Percentiles rank a stretch among this genome's conserved stretches.
Evolutionary conservation across 441 rosid genomes (phyloP).

Genomic region (Gossypium aridum): DNA sequence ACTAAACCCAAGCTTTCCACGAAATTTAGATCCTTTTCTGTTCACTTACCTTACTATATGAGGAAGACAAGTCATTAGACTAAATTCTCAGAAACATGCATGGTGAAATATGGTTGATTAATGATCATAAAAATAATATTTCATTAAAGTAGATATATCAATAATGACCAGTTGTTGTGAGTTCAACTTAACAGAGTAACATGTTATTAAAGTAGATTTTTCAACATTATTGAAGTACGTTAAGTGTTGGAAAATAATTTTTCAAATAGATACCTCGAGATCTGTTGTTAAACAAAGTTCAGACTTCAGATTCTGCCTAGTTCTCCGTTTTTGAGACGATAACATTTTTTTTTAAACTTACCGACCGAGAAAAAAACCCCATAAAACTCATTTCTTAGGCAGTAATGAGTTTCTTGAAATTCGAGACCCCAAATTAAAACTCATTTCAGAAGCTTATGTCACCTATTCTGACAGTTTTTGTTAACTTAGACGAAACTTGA

Average conservation of each 20-base stretch:
- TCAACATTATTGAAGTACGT: not conserved
- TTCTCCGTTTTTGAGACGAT: not conserved
- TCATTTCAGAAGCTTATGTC: slow-evolving; percentile 8
- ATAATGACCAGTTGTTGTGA: too few species aligned
- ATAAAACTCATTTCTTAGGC: too few species aligned
- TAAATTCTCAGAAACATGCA: too few species aligned
- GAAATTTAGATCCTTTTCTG: too few species aligned
- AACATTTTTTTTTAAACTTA: not conserved
- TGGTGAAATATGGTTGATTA: too few species aligned
- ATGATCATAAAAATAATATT: too few species aligned
- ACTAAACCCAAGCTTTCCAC: too few species aligned
- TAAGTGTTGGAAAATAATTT: not conserved
- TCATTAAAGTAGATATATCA: too few species aligned
- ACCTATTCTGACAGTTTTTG: not conserved
- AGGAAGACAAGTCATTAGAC: too few species aligned
- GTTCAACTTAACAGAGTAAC: too few species aligned
- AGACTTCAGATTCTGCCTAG: not conserved
- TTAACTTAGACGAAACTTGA: not conserved
- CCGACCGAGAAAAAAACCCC: too few species aligned
- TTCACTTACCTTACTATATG: too few species aligned
- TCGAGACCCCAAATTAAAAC: not conserved
- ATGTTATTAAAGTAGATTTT: not conserved
- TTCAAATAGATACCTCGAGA: slow-evolving; percentile 1
- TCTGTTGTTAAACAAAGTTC: slow-evolving; percentile 10
- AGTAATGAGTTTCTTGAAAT: not conserved